Base-by-base conservation (phyloP, 495 filamentous ascomycete genomes). In the Talaromyces thailandensis region DNA sequence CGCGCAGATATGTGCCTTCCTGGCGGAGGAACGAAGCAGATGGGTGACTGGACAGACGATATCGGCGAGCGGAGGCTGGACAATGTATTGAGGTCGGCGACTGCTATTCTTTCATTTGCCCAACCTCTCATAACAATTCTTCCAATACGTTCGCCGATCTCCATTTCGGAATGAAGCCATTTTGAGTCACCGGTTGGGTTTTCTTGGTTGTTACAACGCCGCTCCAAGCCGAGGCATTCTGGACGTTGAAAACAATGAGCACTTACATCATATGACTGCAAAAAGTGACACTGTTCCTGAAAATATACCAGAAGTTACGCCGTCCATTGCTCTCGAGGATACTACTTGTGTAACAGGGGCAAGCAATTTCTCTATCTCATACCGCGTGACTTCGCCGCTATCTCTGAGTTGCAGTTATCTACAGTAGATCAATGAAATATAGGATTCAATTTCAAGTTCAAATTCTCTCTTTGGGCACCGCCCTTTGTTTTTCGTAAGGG, bases 1-100 rank as follows among this genome's bases (percentile, higher is more conserved):
- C 43, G 83, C 85, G 0, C 73, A 75, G 40, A 75, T 78, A n/a
- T 73, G 86, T 31, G 75, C 64, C 9, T 87, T 83, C 60, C 63
- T 88, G 61, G 71, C 69, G 9, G 68, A 77, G n/a, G 74, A 78
- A 61, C 73, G 75, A 24, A 71, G 74, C 24, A 69, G 71, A 12
- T 89, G 85, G 85, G 72, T 87, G 51, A 83, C 80, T 23, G 86
- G 86, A 9, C 82, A 86, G 74, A 68, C 79, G 21, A 59, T 87
- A 16, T 74, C 74, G 58, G 81, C 76, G 8, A 86, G 83, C 76
- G 85, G 86, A 3, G 85, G 82, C 3, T 71, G 52, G 60, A 51
- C 51, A 21, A 61, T 64, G 58, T 64, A 64, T 62, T 64, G 16
- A 55, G 23, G 26, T 6, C 26, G 6, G 2, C 21, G n/a, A 55